Evolutionary conservation across 129 eudicot species (phyloP).

Genomic region (Calendula officinalis): DNA sequence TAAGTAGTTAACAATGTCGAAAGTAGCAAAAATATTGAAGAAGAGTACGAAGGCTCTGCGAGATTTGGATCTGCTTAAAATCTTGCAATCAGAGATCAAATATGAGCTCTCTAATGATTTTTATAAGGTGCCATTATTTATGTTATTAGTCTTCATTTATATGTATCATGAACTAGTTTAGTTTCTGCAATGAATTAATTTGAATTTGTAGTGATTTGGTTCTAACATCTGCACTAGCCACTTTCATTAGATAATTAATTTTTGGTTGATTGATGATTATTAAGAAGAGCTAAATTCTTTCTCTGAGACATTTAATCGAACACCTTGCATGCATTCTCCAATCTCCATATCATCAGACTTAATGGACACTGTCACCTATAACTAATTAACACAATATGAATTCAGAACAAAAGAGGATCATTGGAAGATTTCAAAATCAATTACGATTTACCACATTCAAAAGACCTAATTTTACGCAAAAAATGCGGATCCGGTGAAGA

Average conservation of each 20-base stretch:
- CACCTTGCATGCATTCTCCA: too few relatives aligned
- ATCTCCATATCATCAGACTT: too few relatives aligned
- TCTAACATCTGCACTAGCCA: too few relatives aligned
- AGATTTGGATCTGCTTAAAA: conserved; percentile 53
- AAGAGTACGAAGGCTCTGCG: conserved; percentile 38
- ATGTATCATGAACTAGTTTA: too few relatives aligned
- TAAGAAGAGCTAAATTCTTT: too few relatives aligned
- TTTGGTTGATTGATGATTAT: too few relatives aligned
- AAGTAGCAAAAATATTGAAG: conserved; percentile 21
- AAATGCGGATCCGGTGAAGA: conserved; percentile 76
- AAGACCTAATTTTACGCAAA: conserved; percentile 62
- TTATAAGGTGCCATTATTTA: conserved; percentile 41
- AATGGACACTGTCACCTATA: too few relatives aligned
- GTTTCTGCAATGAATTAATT: too few relatives aligned
- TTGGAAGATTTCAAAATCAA: conserved; percentile 65
- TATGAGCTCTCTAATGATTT: conserved; percentile 51
- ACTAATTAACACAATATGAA: conserved; percentile 7
- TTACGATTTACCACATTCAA: conserved; percentile 58
- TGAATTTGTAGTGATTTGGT: too few relatives aligned
- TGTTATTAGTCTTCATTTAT: background rate
- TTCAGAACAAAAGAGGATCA: conserved; percentile 55
- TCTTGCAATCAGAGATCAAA: conserved; percentile 64
- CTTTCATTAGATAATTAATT: too few relatives aligned
- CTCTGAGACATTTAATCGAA: too few relatives aligned
- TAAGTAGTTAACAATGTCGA: conserved; percentile 18